Base-by-base conservation (phyloP, 208 protist species). In the Novymonas esmeraldas region DNA sequence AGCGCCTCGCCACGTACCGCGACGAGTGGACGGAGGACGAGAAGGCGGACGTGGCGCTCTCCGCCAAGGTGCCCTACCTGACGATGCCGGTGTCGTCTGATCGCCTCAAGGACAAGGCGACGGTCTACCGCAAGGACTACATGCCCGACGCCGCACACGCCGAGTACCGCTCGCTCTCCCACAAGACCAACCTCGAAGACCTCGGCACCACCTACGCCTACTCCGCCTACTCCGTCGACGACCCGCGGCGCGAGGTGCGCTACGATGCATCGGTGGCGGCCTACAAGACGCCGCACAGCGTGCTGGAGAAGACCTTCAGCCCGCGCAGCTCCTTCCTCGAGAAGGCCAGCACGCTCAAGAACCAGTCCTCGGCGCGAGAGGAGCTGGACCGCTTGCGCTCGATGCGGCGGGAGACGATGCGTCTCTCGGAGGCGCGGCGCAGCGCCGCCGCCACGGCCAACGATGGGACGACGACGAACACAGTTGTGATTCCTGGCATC, bases 1-100 rank as follows among this genome's bases (percentile, higher is more conserved):
- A 71, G 2, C 71, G 56, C 26, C 78, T 94, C 34, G 70, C 65
- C 4, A 78, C 78, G 48, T 91, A 95, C 76, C 85, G 62, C 33
- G 68, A 84, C 41, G 76, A 72, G 52, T 95, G 89, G 87, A 85
- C 65, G 16, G 80, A 82, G 33, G 70, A 80, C 28, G 82, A 95
- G 42, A 81, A 81, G 70, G 34, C 42, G 13, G 80, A 95, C 72
- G 69, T 95, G 39, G 73, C 82, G 45, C 62, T 59, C 3, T 78
- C 87, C 24, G 85, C 83, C 74, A 79, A 84, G 59, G 60, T 82
- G 60, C 90, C 90, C 10, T 95, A 84, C 68, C 74, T 95, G 34
- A 91, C 90, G 2, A 69, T 84, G 48, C 85, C 86, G 22, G 64
- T 72, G 22, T 85, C 81, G 41, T 81, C 61, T 6, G 66, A 75